Conservation (phyloP, 1,284 basidiomycete genomes). For the Fereydounia khargensis region DNA sequence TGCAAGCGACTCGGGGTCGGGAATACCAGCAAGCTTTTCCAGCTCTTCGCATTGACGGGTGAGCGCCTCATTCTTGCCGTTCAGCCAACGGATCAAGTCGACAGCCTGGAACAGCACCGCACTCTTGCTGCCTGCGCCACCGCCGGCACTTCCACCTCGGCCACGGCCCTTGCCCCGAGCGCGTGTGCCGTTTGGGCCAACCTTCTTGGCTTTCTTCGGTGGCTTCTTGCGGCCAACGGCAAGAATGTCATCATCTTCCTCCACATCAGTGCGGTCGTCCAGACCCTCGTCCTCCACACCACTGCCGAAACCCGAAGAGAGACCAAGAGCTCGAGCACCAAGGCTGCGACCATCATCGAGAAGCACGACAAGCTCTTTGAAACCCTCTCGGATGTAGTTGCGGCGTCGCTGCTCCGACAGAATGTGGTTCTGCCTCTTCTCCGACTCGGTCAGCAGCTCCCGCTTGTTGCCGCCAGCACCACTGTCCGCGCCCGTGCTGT, state of each 20-base stretch:
- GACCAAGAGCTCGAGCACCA: conserved; percentile 52
- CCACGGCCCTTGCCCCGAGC: conserved; percentile 13
- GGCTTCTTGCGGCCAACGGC: conserved; percentile 36
- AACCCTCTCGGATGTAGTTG: conserved; percentile 54
- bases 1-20: conserved; percentile 20
- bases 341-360: conserved; percentile 49
- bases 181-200: conserved; percentile 23
- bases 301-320: conserved; percentile 50
- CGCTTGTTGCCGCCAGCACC: conserved; percentile 13
- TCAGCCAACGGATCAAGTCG: conserved; percentile 52
- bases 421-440: conserved; percentile 53
- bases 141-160: conserved; percentile 8
- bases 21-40: conserved; percentile 28
- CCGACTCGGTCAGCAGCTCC: conserved; percentile 43
- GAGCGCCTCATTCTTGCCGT: conserved; percentile 41
- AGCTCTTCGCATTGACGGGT: conserved; percentile 36
- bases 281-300: conserved; percentile 55
- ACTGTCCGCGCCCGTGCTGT: neutral
- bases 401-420: conserved; percentile 51
- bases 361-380: conserved; percentile 52
- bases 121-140: conserved; percentile 36
- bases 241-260: conserved; percentile 39
- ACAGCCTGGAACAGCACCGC: conserved; percentile 33
- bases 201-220: conserved; percentile 37
- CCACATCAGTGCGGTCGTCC: conserved; percentile 48